Evolutionary conservation across 2,329 filamentous ascomycete species (phyloP).

Genomic region (Parafenestella ontariensis): DNA sequence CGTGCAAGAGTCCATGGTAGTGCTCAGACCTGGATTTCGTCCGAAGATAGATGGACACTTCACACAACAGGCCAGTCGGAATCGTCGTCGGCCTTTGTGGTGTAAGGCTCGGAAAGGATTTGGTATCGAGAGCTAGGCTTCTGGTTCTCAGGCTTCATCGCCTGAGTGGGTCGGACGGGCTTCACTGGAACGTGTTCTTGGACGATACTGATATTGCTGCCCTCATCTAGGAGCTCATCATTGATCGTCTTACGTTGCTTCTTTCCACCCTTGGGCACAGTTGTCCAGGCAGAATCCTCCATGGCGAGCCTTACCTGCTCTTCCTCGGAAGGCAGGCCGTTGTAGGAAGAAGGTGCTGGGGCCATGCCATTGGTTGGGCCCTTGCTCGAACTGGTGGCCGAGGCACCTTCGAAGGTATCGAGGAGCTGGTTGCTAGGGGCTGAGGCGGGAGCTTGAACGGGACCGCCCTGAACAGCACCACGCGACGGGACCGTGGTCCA

Average conservation of each 20-base stretch:
- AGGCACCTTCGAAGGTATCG: slow-evolving; percentile 58
- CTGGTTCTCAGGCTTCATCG: slow-evolving; percentile 35
- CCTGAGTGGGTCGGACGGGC: slow-evolving; percentile 30
- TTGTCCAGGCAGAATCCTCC: slow-evolving; percentile 64
- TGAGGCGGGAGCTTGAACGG: slow-evolving; percentile 29
- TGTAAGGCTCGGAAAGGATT: slow-evolving; percentile 36
- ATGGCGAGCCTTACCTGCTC: slow-evolving; percentile 64
- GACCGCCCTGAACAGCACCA: slow-evolving; percentile 22
- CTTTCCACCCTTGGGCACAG: slow-evolving; percentile 63
- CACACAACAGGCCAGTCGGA: slow-evolving; percentile 53
- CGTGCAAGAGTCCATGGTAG: not conserved
- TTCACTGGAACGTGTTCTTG: slow-evolving; percentile 27
- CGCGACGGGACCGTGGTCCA: slow-evolving; percentile 56
- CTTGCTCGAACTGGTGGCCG: slow-evolving; percentile 51
- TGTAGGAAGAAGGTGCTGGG: slow-evolving; percentile 52
- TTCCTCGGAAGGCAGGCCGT: slow-evolving; percentile 64
- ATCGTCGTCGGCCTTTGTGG: slow-evolving; percentile 38
- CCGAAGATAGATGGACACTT: slow-evolving; percentile 2
- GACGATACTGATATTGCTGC: slow-evolving; percentile 24
- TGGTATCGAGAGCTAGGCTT: slow-evolving; percentile 40
- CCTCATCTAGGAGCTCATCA: slow-evolving; percentile 54
- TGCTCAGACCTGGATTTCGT: not conserved
- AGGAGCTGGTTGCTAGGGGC: slow-evolving; percentile 48
- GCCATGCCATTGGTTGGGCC: slow-evolving; percentile 49
- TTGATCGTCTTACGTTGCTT: slow-evolving; percentile 58